Conservation (phyloP, 2,329 filamentous ascomycete species). For the Diaporthe destruens region DNA sequence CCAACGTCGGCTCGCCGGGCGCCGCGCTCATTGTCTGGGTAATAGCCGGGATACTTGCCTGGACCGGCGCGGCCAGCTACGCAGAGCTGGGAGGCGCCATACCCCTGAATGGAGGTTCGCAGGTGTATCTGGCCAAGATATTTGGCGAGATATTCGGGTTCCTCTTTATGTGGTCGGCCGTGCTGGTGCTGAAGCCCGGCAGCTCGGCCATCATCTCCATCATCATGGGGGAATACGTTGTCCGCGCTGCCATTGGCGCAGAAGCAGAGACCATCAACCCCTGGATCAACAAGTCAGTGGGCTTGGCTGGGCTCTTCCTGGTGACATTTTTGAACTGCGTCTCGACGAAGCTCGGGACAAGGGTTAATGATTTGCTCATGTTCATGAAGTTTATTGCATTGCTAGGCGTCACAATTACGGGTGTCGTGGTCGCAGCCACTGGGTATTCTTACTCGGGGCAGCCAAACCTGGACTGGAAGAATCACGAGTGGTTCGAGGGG, state of each 20-base stretch:
- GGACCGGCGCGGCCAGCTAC: slow-evolving; percentile 96
- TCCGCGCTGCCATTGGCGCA: slow-evolving; percentile 87
- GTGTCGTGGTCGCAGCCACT: slow-evolving; percentile 89
- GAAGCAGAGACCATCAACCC: slow-evolving; percentile 83
- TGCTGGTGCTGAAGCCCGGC: slow-evolving; percentile 93
- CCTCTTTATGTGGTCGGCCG: slow-evolving; percentile 95
- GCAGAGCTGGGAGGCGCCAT: slow-evolving; percentile 96
- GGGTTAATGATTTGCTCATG: slow-evolving; percentile 94
- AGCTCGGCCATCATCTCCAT: slow-evolving; percentile 95
- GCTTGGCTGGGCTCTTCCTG: slow-evolving; percentile 77
- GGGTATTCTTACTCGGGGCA: slow-evolving; percentile 82
- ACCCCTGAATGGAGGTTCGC: slow-evolving; percentile 92
- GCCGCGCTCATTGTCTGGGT: slow-evolving; percentile 92
- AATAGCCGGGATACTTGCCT: slow-evolving; percentile 90
- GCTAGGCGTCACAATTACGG: slow-evolving; percentile 86
- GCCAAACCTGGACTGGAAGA: slow-evolving; percentile 88
- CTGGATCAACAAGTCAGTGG: slow-evolving; percentile 93
- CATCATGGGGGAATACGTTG: slow-evolving; percentile 98
- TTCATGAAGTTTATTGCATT: slow-evolving; percentile 95
- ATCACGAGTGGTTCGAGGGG: slow-evolving; percentile 86
- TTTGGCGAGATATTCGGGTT: slow-evolving; percentile 95
- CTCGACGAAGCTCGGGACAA: slow-evolving; percentile 88
- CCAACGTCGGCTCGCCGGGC: slow-evolving; percentile 90
- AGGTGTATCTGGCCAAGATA: slow-evolving; percentile 95
- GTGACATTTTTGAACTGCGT: slow-evolving; percentile 92